Base-by-base conservation (phyloP, 805 yeast species). In the Lachancea sp. region DNA sequence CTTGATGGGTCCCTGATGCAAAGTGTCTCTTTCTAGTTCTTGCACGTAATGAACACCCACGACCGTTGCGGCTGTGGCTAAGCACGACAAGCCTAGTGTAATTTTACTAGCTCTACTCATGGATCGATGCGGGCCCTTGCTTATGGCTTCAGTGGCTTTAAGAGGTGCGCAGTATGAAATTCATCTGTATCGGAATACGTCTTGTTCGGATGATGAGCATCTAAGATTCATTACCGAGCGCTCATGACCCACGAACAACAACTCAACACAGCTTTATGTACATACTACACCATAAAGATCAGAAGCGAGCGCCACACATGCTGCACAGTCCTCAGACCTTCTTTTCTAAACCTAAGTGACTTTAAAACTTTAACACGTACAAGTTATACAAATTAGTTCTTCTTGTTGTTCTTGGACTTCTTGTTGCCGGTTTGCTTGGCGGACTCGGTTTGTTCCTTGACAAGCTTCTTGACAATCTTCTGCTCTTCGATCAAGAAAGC, bases 401-500 rank as follows among this genome's bases (percentile, higher is more conserved):
- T 56, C 56, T 60, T 60, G 51, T 53, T 44, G 46, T 55, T 56
- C 54, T 66, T 54, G 59, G 67, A 61, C 49, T 52, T 43, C 57
- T 66, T 65, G 68, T 69, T 68, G 58, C 71, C 76, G 56, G 77
- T 72, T 66, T 75, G 81, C 76, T 81, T 78, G 69, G 85, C 91
- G 78, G 87, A 85, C 65, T 81, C 89, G 69, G 89, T 84, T 75
- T 86, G 87, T 73, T 89, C 96, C 85, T 91, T 91, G 70, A 93
- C 84, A 67, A 93, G 96, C 79, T 95, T 89, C 90, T 93, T 95
- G 72, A 93, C 99, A 62, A 93, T 90, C 88, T 93, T 95, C 81
- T 93, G 98, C 81, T 93, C 99, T 81, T 95, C 99, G 63, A 93
- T 87, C 74, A 93, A 85, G 89, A 93, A 93, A 70, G 99, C 97